Base-by-base conservation (phyloP, 306 rosid species). In the Sophora flavescens region DNA sequence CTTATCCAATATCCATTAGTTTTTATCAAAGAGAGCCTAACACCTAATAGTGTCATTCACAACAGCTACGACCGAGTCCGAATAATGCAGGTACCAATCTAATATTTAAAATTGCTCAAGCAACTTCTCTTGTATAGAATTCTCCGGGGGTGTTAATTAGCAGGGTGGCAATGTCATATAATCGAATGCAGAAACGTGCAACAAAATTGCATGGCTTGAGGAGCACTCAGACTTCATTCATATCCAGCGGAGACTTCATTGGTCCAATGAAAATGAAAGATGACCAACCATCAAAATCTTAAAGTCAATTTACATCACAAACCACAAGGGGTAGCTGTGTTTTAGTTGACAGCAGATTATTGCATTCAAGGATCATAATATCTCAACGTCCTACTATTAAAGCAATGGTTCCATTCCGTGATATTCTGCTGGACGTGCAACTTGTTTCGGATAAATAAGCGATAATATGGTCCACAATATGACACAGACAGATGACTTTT, bases 281-380 rank as follows among this genome's bases (percentile, higher is more conserved):
- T 70, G 69, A 61, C 52, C 22, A 78, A 4, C 4, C 51, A 7
- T 44, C 57, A 57, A 66, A 73, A 48, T 74, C 11, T 73, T 64
- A 65, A 70, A 68, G 68, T 81, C 4, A 80, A 75, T 68, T 60
- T 44, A 60, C 42, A 67, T 22, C 22, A 38, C 84, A 80, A 39
- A 35, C 2, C 51, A 67, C 51, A 30, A 11, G 53, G 42, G 84
- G 80, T 74, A 60, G 84, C 63, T 81, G 77, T 41, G 30, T 38
- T 67, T 58, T 39, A 68, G 80, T 70, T 76, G 78, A 22, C 30
- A 76, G 26, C 26, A 63, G 36, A 75, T 60, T 56, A 69, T 57
- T 44, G 85, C 85, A 76, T 81, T 81, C 38, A 81, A 75, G 66
- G 72, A 73, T 47, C 69, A 58, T 81, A 48, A 81, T 74, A n/a